Base-by-base conservation (phyloP, 805 yeast species). In the Ogataea pilisensis region DNA sequence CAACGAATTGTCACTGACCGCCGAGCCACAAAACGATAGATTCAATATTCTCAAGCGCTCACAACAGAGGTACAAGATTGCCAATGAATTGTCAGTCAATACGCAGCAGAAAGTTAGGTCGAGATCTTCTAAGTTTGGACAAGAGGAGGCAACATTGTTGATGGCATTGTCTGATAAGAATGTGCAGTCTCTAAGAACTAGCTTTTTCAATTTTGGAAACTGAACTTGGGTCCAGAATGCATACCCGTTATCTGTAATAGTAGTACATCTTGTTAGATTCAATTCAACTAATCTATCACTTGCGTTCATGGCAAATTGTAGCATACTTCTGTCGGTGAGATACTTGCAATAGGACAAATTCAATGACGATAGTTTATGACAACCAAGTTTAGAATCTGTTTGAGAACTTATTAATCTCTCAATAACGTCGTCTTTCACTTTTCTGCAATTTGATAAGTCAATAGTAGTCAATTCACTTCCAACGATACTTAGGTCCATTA, bases 51-150 rank as follows among this genome's bases (percentile, higher is more conserved):
- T 58, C 43, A 85, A 58, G 6, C 67, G 58, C 36, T 76, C 80
- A 53, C 88, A 82, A n/a, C 85, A 84, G 14, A 80, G 62, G 45
- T 84, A 72, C 17, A 85, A 58, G 2, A 81, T 77, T 48, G 84
- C 87, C 21, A 85, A 66, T 2, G 90, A 72, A 29, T 76, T 70
- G 54, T 85, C 90, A 8, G 85, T 75, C 35, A 85, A 60, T 3
- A 86, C 82, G 62, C 91, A 84, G 57, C 93, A 85, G 53, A 85
- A 85, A 14, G 83, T 80, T 34, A 83, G 62, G 50, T 83, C 82
- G 31, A 85, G 60, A 14, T 65, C 64, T 48, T 73, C 75, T 44
- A 85, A 64, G 40, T 69, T 70, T 16, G 76, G 78, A 16, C 85
- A 82, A 8, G 84, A 72, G 18, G 75, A 69, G 5, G 85, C 82